Conservation (phyloP, 1,284 basidiomycete genomes). For the Cutaneotrichosporon dermatis region DNA sequence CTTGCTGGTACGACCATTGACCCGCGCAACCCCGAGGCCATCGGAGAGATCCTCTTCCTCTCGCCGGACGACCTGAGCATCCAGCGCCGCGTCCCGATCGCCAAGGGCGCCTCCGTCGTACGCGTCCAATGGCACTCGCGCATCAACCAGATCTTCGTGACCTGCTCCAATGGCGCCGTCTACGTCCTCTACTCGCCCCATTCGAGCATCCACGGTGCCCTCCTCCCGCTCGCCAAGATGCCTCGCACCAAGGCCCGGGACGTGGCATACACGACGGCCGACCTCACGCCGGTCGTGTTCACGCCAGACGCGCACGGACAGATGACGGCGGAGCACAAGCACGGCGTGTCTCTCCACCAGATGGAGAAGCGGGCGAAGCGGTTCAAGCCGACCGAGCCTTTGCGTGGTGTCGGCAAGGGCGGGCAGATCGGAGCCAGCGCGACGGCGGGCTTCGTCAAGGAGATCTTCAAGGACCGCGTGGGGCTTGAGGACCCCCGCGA, state of each 20-base stretch:
- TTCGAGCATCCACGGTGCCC: conserved; percentile 84
- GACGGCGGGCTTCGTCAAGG: conserved; percentile 90
- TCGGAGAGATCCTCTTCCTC: conserved; percentile 69
- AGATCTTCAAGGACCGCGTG: conserved; percentile 58
- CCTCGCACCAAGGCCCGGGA: conserved; percentile 67
- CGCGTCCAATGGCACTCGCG: conserved; percentile 90
- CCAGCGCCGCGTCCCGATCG: conserved; percentile 56
- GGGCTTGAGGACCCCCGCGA: conserved; percentile 83
- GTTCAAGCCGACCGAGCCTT: conserved; percentile 81
- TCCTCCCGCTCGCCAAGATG: conserved; percentile 65
- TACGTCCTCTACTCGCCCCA: conserved; percentile 84
- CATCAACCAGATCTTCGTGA: conserved; percentile 90
- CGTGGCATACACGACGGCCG: conserved; percentile 74
- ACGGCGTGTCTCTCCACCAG: conserved; percentile 69
- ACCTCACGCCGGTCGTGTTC: conserved; percentile 67
- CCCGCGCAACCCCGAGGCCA: conserved; percentile 54
- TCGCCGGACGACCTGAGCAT: conserved; percentile 63
- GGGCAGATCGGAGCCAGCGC: conserved; percentile 92
- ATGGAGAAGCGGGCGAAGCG: conserved; percentile 78
- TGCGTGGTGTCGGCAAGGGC: conserved; percentile 83
- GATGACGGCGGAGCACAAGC: conserved; percentile 79
- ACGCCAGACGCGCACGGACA: conserved; percentile 74
- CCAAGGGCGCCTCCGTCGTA: conserved; percentile 71
- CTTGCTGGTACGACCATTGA: conserved; percentile 68
- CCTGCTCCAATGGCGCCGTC: conserved; percentile 81